These are phyloP conservation scores for Saturnispora kantuleensis DNA, from an alignment of 805 yeast genomes.

Conservation along the genomic window DNA sequence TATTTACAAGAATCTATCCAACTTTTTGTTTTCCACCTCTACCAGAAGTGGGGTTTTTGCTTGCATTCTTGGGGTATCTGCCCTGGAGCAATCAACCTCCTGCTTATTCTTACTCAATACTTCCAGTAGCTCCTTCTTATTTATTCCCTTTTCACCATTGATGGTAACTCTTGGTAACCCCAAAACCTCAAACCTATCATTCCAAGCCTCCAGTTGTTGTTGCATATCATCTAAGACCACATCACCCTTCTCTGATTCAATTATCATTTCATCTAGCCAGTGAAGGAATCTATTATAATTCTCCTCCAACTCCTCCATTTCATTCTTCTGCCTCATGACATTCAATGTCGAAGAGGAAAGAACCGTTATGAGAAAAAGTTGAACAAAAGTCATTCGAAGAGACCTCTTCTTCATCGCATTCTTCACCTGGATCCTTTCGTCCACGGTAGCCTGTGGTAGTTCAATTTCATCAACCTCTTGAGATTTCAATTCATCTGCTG, in stretches of 20 bases:
- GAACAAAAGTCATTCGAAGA: slow-evolving; percentile 25
- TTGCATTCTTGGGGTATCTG: not conserved
- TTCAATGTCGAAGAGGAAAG: slow-evolving; percentile 37
- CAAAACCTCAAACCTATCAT: slow-evolving; percentile 30
- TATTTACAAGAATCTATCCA: slow-evolving; percentile 13
- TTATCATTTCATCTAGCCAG: slow-evolving; percentile 20
- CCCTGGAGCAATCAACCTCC: not conserved
- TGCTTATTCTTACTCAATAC: slow-evolving; percentile 3
- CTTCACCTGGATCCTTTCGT: slow-evolving; percentile 17
- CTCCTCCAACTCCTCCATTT: slow-evolving; percentile 32
- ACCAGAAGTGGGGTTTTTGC: slow-evolving; percentile 9
- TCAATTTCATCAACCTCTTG: slow-evolving; percentile 12
- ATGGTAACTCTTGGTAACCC: slow-evolving; percentile 18
- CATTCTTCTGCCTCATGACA: slow-evolving; percentile 35
- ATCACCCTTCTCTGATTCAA: slow-evolving; percentile 16
- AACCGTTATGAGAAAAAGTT: slow-evolving; percentile 22
- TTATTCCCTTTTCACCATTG: slow-evolving; percentile 14
- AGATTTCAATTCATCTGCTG: slow-evolving; percentile 11
- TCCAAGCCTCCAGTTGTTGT: slow-evolving; percentile 31
- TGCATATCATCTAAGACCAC: slow-evolving; percentile 29
- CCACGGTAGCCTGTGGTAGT: slow-evolving; percentile 12
- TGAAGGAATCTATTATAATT: slow-evolving; percentile 32
- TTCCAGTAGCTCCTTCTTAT: slow-evolving; percentile 5
- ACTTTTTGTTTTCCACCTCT: slow-evolving; percentile 9
- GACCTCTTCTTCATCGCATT: slow-evolving; percentile 22